Percentiles rank a stretch among this genome's conserved stretches.
phyloP scores from a whole-genome alignment of 2,329 filamentous ascomycete species.

The Fonsecaea erecta region DNA sequence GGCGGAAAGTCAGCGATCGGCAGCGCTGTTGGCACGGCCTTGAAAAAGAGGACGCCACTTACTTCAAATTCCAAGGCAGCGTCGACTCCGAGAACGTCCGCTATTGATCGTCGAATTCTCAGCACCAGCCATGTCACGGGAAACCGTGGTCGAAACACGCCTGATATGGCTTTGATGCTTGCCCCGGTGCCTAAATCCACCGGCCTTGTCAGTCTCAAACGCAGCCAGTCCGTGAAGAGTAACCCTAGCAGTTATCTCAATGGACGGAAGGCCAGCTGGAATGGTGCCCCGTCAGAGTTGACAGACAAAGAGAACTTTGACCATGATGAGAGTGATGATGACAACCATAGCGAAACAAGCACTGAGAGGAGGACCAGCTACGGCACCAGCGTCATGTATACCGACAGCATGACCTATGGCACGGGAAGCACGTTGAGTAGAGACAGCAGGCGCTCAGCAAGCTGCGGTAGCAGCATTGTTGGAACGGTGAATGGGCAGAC shows the following conservation, averaged over 20 bases:
- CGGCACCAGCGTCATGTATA: constrained; percentile 41
- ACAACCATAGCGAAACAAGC: constrained; percentile 56
- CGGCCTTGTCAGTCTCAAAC: constrained; percentile 65
- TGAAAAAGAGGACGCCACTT: constrained; percentile 59
- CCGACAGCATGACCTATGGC: constrained; percentile 49
- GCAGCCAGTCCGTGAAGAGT: constrained; percentile 77
- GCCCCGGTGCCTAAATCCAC: constrained; percentile 40
- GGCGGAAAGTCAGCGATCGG: constrained; percentile 36
- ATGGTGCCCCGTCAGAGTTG: constrained; percentile 48
- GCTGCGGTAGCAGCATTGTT: constrained; percentile 48
- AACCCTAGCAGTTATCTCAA: constrained; percentile 54
- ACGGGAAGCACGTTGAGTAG: constrained; percentile 48
- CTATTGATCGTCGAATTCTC: constrained; percentile 75
- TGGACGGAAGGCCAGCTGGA: constrained; percentile 73
- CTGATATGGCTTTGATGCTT: constrained; percentile 43
- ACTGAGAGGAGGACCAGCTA: constrained; percentile 53
- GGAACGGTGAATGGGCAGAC: constrained; percentile 42
- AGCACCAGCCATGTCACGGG: constrained; percentile 88
- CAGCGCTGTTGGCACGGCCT: constrained; percentile 50
- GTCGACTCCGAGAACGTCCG: constrained; percentile 48
- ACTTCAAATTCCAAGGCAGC: constrained; percentile 46
- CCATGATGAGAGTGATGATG: constrained; percentile 46
- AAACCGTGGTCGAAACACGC: constrained; percentile 60
- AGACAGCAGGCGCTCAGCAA: constrained; percentile 40
- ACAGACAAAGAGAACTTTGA: constrained; percentile 68